Evolutionary conservation across 768 basidiomycete species (phyloP).

Genomic region (Trametes gibbosa): DNA sequence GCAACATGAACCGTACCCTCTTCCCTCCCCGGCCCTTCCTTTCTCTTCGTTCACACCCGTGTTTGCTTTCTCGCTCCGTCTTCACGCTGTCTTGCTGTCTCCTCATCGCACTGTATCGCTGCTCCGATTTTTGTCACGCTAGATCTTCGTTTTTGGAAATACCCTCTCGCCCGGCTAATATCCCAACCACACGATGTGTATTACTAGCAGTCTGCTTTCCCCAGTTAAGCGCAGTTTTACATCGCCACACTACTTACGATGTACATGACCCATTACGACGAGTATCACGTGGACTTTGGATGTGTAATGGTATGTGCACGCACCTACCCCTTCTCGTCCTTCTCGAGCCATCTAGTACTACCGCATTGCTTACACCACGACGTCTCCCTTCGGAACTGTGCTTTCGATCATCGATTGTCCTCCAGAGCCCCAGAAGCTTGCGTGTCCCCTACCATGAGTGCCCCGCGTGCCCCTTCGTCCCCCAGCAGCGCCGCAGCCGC

Average conservation of each 20-base stretch:
- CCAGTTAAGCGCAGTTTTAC: not conserved
- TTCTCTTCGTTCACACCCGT: conserved; percentile 1
- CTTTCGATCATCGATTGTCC: too few species aligned
- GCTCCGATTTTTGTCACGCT: conserved; percentile 1
- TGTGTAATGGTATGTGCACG: conserved; percentile 1
- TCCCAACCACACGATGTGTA: conserved; percentile 1
- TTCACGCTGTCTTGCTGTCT: conserved; percentile 12
- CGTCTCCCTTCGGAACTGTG: too few species aligned
- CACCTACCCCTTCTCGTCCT: not conserved
- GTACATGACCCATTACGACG: conserved; percentile 2
- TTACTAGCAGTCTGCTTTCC: conserved; percentile 6
- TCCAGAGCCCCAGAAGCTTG: too few species aligned
- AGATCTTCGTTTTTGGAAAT: not conserved
- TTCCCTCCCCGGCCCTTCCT: not conserved
- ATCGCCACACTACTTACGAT: not conserved
- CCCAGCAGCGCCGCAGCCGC: not conserved
- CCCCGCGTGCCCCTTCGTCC: not conserved
- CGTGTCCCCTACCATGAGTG: conserved; percentile 1
- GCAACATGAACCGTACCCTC: not conserved
- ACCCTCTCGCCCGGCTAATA: not conserved
- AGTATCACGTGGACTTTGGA: conserved; percentile 10
- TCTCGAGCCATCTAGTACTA: too few species aligned
- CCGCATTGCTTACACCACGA: too few species aligned
- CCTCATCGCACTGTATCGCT: conserved; percentile 12
- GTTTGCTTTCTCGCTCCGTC: conserved; percentile 2